Evolutionary conservation across 305 asterid genomes (phyloP).

Genomic region (Fraxinus paxiana): DNA sequence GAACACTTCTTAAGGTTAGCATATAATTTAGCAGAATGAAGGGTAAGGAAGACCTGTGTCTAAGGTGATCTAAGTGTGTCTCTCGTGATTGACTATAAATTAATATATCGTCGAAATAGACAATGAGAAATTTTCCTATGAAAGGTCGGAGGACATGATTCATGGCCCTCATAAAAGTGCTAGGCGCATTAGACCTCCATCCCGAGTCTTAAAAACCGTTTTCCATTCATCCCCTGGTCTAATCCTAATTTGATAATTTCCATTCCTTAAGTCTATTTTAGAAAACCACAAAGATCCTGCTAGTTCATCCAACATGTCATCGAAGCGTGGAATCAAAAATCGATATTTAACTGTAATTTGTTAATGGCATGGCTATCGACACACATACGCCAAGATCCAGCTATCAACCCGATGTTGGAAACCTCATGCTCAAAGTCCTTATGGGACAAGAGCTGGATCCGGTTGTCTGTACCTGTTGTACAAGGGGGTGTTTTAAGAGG

Average conservation of each 20-base stretch:
- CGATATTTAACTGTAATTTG: not conserved
- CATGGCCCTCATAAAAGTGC: not conserved
- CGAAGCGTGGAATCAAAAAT: not conserved
- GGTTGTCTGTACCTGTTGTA: not conserved
- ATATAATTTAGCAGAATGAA: not conserved
- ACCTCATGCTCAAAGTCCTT: not conserved
- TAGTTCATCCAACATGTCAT: not conserved
- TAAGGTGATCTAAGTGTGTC: not conserved
- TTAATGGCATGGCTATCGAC: not conserved
- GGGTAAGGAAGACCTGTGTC: not conserved
- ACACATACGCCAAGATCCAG: not conserved
- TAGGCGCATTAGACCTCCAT: not conserved
- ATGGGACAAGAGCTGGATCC: not conserved
- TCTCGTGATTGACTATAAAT: not conserved
- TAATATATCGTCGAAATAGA: not conserved
- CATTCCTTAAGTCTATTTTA: not conserved
- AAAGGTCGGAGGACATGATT: not conserved
- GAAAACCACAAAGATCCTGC: not conserved
- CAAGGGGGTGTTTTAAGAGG: not conserved
- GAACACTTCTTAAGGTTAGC: no score
- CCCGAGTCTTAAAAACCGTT: not conserved
- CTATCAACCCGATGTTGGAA: not conserved
- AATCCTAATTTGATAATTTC: not conserved
- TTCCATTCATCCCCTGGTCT: not conserved
- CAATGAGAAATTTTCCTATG: not conserved